Percentiles rank a stretch among this genome's conserved stretches.
Conservation (phyloP, 2,329 filamentous ascomycete species). For the Claviceps arundinis region DNA sequence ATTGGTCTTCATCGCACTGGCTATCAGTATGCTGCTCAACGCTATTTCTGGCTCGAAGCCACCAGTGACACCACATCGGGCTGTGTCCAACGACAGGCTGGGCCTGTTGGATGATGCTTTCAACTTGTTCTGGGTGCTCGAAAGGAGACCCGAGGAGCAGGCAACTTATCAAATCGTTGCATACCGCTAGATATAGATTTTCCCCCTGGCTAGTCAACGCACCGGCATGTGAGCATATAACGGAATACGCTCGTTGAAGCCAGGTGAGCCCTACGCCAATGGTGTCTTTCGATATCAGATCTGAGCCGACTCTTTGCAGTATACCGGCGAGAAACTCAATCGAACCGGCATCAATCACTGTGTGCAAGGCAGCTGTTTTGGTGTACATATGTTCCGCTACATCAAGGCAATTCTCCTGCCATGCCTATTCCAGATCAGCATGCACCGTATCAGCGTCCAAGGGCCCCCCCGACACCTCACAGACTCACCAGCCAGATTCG, state of each 20-base stretch:
- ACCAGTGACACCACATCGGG: constrained; percentile 52
- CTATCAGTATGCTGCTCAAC: constrained; percentile 31
- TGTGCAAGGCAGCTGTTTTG: constrained; percentile 35
- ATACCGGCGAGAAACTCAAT: constrained; percentile 53
- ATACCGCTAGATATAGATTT: constrained; percentile 52
- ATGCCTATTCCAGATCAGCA: constrained; percentile 40
- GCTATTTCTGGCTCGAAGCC: constrained; percentile 48
- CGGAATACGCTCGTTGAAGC: constrained; percentile 54
- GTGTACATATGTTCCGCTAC: constrained; percentile 67
- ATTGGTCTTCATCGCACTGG: constrained; percentile 22
- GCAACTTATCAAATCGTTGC: constrained; percentile 48
- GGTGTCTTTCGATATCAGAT: constrained; percentile 38
- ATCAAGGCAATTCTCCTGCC: constrained; percentile 58
- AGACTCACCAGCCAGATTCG: constrained; percentile 50
- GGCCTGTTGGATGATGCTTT: constrained; percentile 44
- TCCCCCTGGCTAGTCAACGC: constrained; percentile 43
- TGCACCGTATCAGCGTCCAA: background rate
- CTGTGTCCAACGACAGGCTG: constrained; percentile 51
- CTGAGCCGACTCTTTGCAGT: constrained; percentile 59
- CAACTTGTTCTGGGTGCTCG: constrained; percentile 36
- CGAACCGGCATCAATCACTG: constrained; percentile 30
- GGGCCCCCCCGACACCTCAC: too few relatives aligned
- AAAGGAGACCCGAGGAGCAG: constrained; percentile 33
- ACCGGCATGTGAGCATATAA: constrained; percentile 41
- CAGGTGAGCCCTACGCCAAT: constrained; percentile 50